These are phyloP conservation scores for Marsdenia floribunda DNA, from an alignment of 257 asterid species.

Conservation along the genomic window DNA sequence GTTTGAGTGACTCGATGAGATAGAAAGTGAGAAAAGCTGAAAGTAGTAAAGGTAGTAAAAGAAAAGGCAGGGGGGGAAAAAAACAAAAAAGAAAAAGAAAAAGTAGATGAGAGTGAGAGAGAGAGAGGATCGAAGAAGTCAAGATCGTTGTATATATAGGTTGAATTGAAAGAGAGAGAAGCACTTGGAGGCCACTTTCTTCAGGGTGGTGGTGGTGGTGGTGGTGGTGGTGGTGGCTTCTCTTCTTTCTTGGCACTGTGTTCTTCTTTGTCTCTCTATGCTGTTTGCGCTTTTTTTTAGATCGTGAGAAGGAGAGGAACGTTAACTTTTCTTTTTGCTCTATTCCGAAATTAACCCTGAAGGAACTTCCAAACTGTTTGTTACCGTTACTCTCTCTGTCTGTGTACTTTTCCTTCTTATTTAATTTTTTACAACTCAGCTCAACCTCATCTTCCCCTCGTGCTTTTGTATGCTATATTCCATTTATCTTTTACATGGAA, in stretches of 20 bases:
- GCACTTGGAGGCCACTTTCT: conserved; percentile 41
- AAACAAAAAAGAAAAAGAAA: conserved; percentile 15
- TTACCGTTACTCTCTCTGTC: conserved; percentile 68
- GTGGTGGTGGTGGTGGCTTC: conserved; percentile 2
- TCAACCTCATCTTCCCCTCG: no score
- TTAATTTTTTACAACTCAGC: conserved; percentile 13
- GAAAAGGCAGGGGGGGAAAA: conserved; percentile 30
- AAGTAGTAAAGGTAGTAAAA: conserved; percentile 27
- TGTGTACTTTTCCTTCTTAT: conserved; percentile 29
- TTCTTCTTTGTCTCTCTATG: conserved; percentile 10
- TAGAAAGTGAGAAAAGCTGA: conserved; percentile 40
- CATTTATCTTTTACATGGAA: not conserved
- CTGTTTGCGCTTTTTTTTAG: conserved; percentile 17
- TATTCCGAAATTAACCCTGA: conserved; percentile 56
- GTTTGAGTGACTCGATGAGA: conserved; percentile 31
- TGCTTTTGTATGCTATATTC: not conserved
- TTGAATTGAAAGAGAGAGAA: conserved; percentile 14
- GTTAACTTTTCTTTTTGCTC: conserved; percentile 23
- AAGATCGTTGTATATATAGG: conserved; percentile 36
- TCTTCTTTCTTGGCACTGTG: not conserved
- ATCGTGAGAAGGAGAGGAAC: conserved; percentile 39
- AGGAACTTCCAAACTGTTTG: conserved; percentile 64
- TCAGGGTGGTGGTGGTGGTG: conserved; percentile 8
- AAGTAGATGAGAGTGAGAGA: conserved; percentile 29
- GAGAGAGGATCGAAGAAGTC: conserved; percentile 27